These are phyloP conservation scores for Pleurotus ostreatus DNA, from an alignment of 768 basidiomycete genomes.

Conservation along the genomic window DNA sequence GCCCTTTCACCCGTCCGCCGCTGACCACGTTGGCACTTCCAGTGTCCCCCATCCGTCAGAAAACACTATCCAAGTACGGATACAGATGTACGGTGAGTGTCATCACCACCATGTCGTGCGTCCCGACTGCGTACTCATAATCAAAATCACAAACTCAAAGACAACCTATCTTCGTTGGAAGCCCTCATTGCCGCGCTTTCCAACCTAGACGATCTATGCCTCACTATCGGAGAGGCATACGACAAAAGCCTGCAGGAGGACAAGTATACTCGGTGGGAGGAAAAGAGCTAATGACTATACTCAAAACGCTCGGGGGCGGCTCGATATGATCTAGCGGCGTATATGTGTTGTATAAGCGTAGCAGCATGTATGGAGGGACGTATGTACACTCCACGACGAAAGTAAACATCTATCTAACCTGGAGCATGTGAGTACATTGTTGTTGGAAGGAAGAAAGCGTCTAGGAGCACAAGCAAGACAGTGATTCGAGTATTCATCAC, in stretches of 20 bases:
- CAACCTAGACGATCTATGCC: constrained; percentile 75
- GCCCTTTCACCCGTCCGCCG: no score
- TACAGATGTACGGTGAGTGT: constrained; percentile 96
- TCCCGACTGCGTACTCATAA: background rate
- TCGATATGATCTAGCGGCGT: background rate
- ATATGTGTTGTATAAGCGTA: background rate
- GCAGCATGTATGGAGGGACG: background rate
- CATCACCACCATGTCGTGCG: background rate
- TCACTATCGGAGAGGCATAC: constrained; percentile 68
- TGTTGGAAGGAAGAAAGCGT: no score
- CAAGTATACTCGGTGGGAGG: constrained; percentile 64
- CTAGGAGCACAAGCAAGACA: no score
- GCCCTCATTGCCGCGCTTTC: constrained; percentile 74
- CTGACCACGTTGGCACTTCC: constrained; percentile 7
- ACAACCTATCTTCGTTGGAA: constrained; percentile 80
- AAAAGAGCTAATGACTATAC: constrained; percentile 43
- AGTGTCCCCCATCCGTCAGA: constrained; percentile 96
- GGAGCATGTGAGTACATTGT: no score
- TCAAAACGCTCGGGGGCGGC: no score
- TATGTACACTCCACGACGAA: no score
- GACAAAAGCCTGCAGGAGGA: constrained; percentile 49
- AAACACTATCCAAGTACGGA: constrained; percentile 92
- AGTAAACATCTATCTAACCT: no score
- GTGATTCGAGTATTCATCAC: no score
- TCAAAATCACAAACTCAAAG: constrained; percentile 33